These are phyloP conservation scores for Catunica adiposa DNA, from an alignment of 2,329 filamentous ascomycete genomes.

Conservation along the genomic window DNA sequence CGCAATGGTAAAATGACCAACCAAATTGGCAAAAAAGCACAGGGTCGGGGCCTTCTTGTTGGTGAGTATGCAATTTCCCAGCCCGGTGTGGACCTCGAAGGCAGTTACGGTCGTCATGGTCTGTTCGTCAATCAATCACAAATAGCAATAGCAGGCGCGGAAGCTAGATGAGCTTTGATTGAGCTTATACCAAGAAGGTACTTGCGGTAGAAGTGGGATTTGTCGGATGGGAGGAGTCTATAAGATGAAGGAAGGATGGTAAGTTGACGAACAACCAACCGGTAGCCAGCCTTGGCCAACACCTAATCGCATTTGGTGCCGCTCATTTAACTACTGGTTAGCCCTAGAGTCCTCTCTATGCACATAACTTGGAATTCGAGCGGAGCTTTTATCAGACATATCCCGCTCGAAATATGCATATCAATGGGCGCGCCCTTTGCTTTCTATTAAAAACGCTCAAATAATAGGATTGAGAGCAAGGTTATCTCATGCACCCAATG, in stretches of 20 bases:
- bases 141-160: not conserved
- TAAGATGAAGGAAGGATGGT: no score
- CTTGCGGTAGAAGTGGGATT: not conserved
- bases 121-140: not conserved
- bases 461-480: not conserved
- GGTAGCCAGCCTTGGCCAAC: no score
- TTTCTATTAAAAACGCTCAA: not conserved
- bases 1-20: constrained; percentile 14
- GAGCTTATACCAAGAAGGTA: not conserved
- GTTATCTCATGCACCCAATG: constrained; percentile 5
- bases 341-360: no score
- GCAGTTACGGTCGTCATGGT: not conserved
- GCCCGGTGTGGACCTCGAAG: not conserved
- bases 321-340: no score
- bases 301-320: no score
- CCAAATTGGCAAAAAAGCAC: constrained; percentile 15
- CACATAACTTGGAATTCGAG: no score
- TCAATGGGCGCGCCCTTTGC: not conserved
- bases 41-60: constrained; percentile 12
- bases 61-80: constrained; percentile 15
- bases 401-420: not conserved
- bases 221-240: no score
- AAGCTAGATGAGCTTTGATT: no score
- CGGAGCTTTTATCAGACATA: no score
- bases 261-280: no score